Evolutionary conservation across 768 basidiomycete genomes (phyloP), one percentile per base, ranked within the genome.

Genomic region (Kwoniella heveanensis): DNA sequence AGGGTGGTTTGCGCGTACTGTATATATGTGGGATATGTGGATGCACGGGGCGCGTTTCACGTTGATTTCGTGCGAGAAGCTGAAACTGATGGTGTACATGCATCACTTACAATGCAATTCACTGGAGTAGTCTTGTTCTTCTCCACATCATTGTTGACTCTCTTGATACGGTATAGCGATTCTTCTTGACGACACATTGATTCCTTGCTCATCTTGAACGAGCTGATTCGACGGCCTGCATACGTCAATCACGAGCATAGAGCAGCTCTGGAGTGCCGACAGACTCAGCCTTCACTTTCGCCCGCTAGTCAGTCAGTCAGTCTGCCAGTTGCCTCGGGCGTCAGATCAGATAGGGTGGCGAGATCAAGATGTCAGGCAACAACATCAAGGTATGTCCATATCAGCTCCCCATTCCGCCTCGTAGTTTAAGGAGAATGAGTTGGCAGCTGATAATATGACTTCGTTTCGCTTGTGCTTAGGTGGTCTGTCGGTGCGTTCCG

Each of bases 401-500:
- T 10, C 39, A 44, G 53, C 53, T 54, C 27, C 9, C 15, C 15
- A 25, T 24, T n/a, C n/a, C n/a, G 32, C 13, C 32, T 13, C 5
- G 32, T 6, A 32, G 32, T 32, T 32, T n/a, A n/a, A 13, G 32
- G 32, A 32, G 13, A 32, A 6, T 21, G 15, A 30, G 19, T 29
- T 58, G n/a, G 12, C 24, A 62, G 58, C 61, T 64, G 46, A 62
- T 52, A 25, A 21, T 49, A 49, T 49, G 15, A 17, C 1, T 51
- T 9, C 46, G 10, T 2, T 22, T 53, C 13, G 6, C 46, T 26
- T 7, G 4, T 39, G 32, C 19, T 54, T 39, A 98, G 84, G 96
- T 99, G 77, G 92, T 99, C 69, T 98, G 95, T 85, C 92, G 95
- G 95, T 94, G 72, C 71, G 92, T 4, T 26, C 39, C 9, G 26